These are phyloP conservation scores for Mariannaea sp. DNA, from an alignment of 2,329 filamentous ascomycete species.

Conservation along the genomic window DNA sequence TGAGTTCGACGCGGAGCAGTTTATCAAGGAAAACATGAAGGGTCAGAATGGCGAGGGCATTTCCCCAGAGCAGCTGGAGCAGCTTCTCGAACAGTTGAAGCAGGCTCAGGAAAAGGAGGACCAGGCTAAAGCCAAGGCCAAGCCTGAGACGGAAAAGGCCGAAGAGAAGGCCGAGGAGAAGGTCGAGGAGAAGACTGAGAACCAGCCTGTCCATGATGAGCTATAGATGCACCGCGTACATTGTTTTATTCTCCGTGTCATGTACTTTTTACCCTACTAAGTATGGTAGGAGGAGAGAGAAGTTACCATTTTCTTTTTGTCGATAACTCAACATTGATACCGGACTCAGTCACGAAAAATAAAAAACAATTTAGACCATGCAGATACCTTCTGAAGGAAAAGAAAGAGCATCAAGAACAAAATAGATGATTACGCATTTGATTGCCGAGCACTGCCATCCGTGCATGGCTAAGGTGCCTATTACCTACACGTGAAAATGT, in stretches of 20 bases:
- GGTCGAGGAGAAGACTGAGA: slow-evolving; percentile 10
- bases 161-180: slow-evolving; percentile 30
- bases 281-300: too few species aligned
- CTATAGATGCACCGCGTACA: slow-evolving; percentile 39
- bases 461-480: neutral
- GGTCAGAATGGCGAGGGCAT: slow-evolving; percentile 39
- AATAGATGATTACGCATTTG: slow-evolving; percentile 10
- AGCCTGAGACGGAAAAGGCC: slow-evolving; percentile 4
- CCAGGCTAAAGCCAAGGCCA: slow-evolving; percentile 4
- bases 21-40: slow-evolving; percentile 45
- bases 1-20: slow-evolving; percentile 53
- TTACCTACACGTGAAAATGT: too few species aligned
- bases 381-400: too few species aligned
- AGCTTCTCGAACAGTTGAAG: slow-evolving; percentile 35
- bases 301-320: too few species aligned
- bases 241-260: too few species aligned
- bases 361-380: too few species aligned
- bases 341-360: slow-evolving; percentile 23
- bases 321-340: slow-evolving; percentile 32
- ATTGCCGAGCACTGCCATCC: neutral
- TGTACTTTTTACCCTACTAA: too few species aligned
- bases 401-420: too few species aligned
- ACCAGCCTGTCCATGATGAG: slow-evolving; percentile 43
- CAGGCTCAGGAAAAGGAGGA: slow-evolving; percentile 29
- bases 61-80: slow-evolving; percentile 36